Conservation (phyloP, 1,139 yeast genomes). For the Geotrichum phurueaensis region DNA sequence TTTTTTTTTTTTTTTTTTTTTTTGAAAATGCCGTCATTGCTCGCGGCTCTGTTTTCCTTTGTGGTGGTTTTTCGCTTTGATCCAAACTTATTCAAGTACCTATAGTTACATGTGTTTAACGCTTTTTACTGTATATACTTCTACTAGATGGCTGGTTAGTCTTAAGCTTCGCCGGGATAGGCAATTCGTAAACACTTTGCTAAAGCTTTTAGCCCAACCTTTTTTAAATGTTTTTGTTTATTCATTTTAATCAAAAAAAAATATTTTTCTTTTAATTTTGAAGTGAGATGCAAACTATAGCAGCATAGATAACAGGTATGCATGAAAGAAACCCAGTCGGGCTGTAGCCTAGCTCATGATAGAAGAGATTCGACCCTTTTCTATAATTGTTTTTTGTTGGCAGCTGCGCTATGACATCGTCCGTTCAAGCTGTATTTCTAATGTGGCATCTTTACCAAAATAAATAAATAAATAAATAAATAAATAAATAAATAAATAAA, state of each 20-base stretch:
- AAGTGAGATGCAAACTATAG: not conserved
- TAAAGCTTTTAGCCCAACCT: not conserved
- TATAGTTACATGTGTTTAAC: too few relatives aligned
- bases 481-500: too few relatives aligned
- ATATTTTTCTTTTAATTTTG: too few relatives aligned
- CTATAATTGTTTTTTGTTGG: not conserved
- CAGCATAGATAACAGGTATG: not conserved
- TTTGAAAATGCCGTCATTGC: not conserved
- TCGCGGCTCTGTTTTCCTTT: not conserved
- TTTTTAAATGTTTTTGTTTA: too few relatives aligned
- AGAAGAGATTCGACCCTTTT: not conserved
- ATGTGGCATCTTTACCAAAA: too few relatives aligned
- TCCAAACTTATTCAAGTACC: too few relatives aligned
- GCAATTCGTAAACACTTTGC: not conserved
- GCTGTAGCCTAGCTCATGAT: not conserved
- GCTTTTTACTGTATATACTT: too few relatives aligned
- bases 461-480: too few relatives aligned
- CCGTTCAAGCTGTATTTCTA: not conserved
- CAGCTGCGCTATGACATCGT: not conserved
- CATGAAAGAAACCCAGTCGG: not conserved
- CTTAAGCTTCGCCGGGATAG: not conserved
- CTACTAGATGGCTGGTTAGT: too few relatives aligned
- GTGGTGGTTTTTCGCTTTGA: not conserved
- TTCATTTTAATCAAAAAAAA: not conserved
- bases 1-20: too few relatives aligned